A percentile compares a stretch with the other conserved stretches of the same genome.
These are phyloP conservation scores for Aspergillus brunneoviolaceus DNA, from an alignment of 2,329 filamentous ascomycete genomes.

Conservation along the genomic window DNA sequence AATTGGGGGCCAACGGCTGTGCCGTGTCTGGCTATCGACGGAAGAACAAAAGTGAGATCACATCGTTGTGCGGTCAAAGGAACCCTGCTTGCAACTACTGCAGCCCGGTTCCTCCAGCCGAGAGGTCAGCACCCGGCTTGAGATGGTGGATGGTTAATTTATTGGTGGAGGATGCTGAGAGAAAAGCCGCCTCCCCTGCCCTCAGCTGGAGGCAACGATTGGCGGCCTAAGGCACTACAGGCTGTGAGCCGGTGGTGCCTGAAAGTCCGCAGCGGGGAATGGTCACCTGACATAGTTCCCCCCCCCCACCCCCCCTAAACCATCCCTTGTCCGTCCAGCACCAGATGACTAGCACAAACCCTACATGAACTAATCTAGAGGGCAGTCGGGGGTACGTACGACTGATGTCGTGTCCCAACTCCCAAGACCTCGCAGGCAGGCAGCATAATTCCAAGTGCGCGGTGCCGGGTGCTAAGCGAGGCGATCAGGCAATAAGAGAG, in stretches of 20 bases:
- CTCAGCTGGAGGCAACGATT: not conserved
- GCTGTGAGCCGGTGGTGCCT: not conserved
- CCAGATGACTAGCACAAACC: not conserved
- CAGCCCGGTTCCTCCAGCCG: not conserved
- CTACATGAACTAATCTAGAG: not conserved
- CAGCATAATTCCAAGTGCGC: not conserved
- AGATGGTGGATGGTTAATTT: no score
- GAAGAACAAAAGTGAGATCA: not conserved
- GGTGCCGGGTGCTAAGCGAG: not conserved
- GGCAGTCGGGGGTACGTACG: not conserved
- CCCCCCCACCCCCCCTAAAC: not conserved
- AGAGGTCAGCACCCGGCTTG: no score
- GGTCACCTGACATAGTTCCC: not conserved
- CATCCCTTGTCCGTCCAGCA: not conserved
- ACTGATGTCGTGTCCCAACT: not conserved
- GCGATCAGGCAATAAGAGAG: not conserved
- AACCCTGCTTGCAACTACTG: not conserved
- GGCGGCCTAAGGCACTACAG: not conserved
- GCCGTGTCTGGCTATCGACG: not conserved
- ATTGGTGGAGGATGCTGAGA: not conserved
- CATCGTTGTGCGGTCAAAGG: not conserved
- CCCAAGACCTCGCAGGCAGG: not conserved
- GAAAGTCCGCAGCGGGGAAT: not conserved
- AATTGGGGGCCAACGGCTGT: not conserved
- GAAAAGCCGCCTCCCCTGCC: not conserved